These are phyloP conservation scores for Takakia lepidozioides DNA, from an alignment of 225 moss, liverwort and hornwort genomes.

Conservation along the genomic window DNA sequence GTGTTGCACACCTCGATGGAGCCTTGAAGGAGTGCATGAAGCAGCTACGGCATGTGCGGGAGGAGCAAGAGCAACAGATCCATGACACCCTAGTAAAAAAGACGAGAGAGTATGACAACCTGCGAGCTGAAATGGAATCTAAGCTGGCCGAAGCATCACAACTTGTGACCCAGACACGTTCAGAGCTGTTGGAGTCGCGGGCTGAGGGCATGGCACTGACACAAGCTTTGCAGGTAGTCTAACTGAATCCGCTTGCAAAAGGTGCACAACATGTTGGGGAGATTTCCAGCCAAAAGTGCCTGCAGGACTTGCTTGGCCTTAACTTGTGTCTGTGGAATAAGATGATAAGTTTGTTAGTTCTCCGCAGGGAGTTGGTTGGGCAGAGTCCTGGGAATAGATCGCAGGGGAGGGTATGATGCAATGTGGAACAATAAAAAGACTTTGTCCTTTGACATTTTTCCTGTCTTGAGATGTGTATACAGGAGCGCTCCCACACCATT, in stretches of 20 bases:
- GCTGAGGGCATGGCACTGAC: conserved; percentile 55
- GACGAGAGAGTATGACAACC: conserved; percentile 71
- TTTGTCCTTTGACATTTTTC: too few species aligned
- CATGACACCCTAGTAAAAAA: conserved; percentile 77
- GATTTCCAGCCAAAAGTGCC: background rate
- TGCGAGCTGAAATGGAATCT: conserved; percentile 70
- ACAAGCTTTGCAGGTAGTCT: conserved; percentile 47
- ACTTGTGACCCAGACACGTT: conserved; percentile 33
- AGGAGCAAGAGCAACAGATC: conserved; percentile 68
- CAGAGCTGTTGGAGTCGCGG: conserved; percentile 36
- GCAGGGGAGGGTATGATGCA: too few species aligned
- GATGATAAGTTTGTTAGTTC: too few species aligned
- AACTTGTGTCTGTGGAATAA: too few species aligned
- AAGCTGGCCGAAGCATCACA: conserved; percentile 46
- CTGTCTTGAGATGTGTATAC: too few species aligned
- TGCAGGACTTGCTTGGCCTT: background rate
- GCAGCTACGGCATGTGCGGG: conserved; percentile 66
- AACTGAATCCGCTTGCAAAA: too few species aligned
- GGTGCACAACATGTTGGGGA: too few species aligned
- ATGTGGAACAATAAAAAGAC: background rate
- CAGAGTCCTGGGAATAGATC: too few species aligned
- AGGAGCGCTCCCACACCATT: conserved; percentile 36
- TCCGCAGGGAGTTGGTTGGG: too few species aligned
- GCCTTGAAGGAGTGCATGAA: conserved; percentile 84
- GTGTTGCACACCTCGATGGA: conserved; percentile 69